phyloP scores from a whole-genome alignment of 1,284 basidiomycete species.

The Cutaneotrichosporon dermatis region DNA sequence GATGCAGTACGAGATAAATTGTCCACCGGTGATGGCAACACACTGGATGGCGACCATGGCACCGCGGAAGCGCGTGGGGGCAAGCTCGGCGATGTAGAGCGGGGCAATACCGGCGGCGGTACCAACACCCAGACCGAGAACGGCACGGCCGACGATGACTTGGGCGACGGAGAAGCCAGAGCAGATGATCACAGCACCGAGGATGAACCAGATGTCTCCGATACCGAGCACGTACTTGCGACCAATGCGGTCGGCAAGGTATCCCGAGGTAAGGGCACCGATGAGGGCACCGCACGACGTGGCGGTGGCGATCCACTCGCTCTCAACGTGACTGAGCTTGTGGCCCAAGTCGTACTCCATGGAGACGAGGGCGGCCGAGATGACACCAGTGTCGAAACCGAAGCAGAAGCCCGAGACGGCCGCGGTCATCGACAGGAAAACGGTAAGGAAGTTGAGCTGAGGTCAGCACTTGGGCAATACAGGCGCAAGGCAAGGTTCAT shows the following conservation, averaged over 20 bases:
- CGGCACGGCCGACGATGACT: constrained; percentile 42
- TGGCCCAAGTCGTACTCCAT: constrained; percentile 66
- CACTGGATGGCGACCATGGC: constrained; percentile 47
- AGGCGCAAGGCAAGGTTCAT: too few relatives aligned
- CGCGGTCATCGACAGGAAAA: constrained; percentile 27
- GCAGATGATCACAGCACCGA: constrained; percentile 47
- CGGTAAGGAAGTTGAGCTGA: constrained; percentile 28
- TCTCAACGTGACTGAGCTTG: constrained; percentile 60
- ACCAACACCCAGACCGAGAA: constrained; percentile 49
- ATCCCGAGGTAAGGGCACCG: constrained; percentile 51
- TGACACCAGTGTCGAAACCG: constrained; percentile 39
- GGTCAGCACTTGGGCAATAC: not conserved
- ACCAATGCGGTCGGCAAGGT: constrained; percentile 43
- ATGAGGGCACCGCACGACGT: constrained; percentile 71
- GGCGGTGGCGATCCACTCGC: constrained; percentile 73
- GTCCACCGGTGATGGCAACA: constrained; percentile 47
- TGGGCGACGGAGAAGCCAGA: constrained; percentile 39
- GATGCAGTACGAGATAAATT: constrained; percentile 45
- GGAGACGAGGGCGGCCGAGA: constrained; percentile 61
- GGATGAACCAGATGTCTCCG: constrained; percentile 67
- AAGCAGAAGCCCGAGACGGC: constrained; percentile 40
- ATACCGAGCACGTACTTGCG: constrained; percentile 58
- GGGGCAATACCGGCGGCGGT: constrained; percentile 44
- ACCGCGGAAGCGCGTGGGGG: constrained; percentile 46
- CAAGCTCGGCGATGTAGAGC: constrained; percentile 47